These are phyloP conservation scores for Yarrowia sp. DNA, from an alignment of 805 yeast genomes.

Conservation along the genomic window DNA sequence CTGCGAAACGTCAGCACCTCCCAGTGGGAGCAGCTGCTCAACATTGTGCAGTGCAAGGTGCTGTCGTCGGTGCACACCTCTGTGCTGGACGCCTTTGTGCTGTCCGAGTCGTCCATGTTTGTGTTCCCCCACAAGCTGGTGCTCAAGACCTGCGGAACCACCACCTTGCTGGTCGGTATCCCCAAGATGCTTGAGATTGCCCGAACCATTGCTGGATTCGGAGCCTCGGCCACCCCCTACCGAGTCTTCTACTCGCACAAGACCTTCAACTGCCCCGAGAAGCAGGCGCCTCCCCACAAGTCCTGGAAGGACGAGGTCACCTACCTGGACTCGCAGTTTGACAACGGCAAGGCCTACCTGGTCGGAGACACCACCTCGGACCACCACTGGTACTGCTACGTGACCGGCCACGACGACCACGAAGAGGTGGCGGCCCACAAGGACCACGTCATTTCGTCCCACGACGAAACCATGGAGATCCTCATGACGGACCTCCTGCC, in stretches of 20 bases:
- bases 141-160: constrained; percentile 95
- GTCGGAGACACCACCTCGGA: constrained; percentile 83
- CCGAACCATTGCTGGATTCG: constrained; percentile 54
- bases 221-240: constrained; percentile 54
- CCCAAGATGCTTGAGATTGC: constrained; percentile 66
- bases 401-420: constrained; percentile 49
- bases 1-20: constrained; percentile 66
- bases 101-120: constrained; percentile 88
- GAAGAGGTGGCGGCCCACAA: constrained; percentile 15
- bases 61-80: constrained; percentile 75
- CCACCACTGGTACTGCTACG: constrained; percentile 84
- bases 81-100: constrained; percentile 78
- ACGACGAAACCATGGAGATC: constrained; percentile 83
- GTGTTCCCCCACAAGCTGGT: constrained; percentile 86
- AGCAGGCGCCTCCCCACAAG: constrained; percentile 79
- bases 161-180: constrained; percentile 83
- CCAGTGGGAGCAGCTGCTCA: constrained; percentile 76
- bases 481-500: constrained; percentile 86
- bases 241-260: constrained; percentile 89
- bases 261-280: constrained; percentile 89
- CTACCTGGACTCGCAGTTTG: constrained; percentile 70
- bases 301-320: constrained; percentile 84
- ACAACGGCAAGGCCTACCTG: constrained; percentile 67
- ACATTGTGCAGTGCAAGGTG: constrained; percentile 85
- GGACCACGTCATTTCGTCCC: constrained; percentile 37